Conservation (phyloP, 768 basidiomycete species). For the Kwoniella shandongensis region DNA sequence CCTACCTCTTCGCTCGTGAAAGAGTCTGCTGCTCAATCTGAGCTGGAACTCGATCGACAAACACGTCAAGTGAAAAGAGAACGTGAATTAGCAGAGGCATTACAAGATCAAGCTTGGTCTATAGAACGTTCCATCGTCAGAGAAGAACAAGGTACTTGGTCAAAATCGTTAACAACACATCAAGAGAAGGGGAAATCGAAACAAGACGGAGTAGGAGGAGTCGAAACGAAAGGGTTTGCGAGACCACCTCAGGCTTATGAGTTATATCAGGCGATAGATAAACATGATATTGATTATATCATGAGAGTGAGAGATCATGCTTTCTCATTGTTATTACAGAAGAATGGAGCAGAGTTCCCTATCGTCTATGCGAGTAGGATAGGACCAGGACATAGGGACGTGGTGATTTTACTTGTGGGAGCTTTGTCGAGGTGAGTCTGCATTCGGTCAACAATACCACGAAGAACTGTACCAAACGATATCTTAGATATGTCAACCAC, state of each 20-base stretch:
- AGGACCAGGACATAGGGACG: constrained; percentile 59
- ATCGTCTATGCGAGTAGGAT: constrained; percentile 77
- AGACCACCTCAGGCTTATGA: constrained; percentile 61
- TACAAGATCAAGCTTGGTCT: constrained; percentile 44
- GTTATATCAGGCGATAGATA: constrained; percentile 80
- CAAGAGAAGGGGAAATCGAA: constrained; percentile 3
- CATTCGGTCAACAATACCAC: neutral
- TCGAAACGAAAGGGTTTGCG: constrained; percentile 29
- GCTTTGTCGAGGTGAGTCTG: constrained; percentile 69
- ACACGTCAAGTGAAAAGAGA: constrained; percentile 32
- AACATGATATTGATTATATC: constrained; percentile 67
- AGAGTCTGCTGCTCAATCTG: constrained; percentile 38
- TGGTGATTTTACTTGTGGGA: constrained; percentile 82
- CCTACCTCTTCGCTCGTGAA: constrained; percentile 21
- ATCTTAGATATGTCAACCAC: constrained; percentile 71
- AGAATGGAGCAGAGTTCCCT: constrained; percentile 80
- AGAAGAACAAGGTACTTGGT: constrained; percentile 22
- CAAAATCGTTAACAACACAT: neutral
- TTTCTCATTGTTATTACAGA: constrained; percentile 69
- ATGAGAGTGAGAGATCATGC: constrained; percentile 49
- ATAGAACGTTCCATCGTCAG: constrained; percentile 25
- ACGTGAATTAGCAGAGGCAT: constrained; percentile 43
- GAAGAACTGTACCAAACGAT: neutral
- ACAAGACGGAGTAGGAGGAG: neutral
- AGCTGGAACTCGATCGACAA: constrained; percentile 45